Evolutionary conservation across 176 grass and related monocot genomes (phyloP), one percentile per base, ranked within the genome.

Genomic region (Thinopyrum elongatum): DNA sequence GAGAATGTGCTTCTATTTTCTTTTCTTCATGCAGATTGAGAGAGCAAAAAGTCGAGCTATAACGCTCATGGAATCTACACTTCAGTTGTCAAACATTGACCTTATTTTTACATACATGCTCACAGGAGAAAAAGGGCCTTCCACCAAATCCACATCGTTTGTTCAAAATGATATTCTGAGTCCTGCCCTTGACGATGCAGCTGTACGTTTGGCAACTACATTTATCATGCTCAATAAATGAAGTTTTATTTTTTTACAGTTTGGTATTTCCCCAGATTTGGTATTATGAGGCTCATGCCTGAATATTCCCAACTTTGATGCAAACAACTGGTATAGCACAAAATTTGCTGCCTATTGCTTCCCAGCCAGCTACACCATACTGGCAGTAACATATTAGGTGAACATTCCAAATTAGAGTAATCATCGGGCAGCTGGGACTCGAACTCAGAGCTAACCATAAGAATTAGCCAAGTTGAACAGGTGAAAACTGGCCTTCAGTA

Each of bases 91-190:
- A 88, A 99, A 99, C 71, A 81, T 96, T 86, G 97, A 99, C 77
- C 97, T 99, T 35, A 83, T 96, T 88, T 92, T 82, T 76, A 88
- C 89, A 73, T 99, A 99, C 82, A 85, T 83, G 6, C 74, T 99
- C 47, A 88, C 85, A 88, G 92, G 90, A 65, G 89, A 90, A 65
- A 91, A 65, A 82, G 35, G 90, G 72, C 89, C 64, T 82, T 92
- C 92, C 7, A 49, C 60, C 23, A 78, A 80, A 76, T 78, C 85
- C 65, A 91, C 86, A 0, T 89, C 82, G 78, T 66, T 88, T 83
- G 87, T 99, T 92, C 94, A 96, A 71, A 94, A 94, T 89, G 97
- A 99, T 79, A 99, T 99, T 90, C 83, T 96, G 5, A 84, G 55
- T 76, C 92, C 97, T 80, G 76, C 90, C 70, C 82, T 96, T 90